A percentile compares a stretch with the other conserved stretches of the same genome.
Evolutionary conservation across 2,329 filamentous ascomycete genomes (phyloP).

Genomic region (Anisogramma anomala): DNA sequence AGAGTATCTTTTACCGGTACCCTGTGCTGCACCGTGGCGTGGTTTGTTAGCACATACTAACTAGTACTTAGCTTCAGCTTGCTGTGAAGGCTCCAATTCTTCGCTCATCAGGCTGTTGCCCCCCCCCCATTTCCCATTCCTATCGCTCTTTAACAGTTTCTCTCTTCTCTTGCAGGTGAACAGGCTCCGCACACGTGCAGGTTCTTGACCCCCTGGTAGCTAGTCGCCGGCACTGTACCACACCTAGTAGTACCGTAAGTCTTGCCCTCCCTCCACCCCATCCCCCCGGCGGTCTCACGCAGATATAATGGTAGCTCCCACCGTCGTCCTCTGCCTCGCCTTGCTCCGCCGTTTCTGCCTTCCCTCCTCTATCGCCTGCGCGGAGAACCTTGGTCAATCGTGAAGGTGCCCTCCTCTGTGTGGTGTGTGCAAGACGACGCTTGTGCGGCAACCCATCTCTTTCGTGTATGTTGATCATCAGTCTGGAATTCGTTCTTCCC

Average conservation of each 20-base stretch:
- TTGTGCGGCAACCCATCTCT: slow-evolving; percentile 14
- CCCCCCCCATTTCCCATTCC: no score
- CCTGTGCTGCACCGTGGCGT: background rate
- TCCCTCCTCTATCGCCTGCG: slow-evolving; percentile 17
- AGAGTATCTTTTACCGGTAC: no score
- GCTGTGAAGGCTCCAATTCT: no score
- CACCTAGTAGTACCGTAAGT: no score
- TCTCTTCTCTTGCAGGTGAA: no score
- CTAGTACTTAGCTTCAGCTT: no score
- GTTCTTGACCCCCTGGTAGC: background rate
- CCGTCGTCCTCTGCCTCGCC: slow-evolving; percentile 22
- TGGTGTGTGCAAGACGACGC: slow-evolving; percentile 7
- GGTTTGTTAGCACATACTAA: no score
- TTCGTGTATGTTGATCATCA: slow-evolving; percentile 6
- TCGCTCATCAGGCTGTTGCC: no score
- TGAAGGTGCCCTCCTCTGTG: slow-evolving; percentile 12
- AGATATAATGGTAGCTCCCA: slow-evolving; percentile 13
- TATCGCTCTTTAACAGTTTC: no score
- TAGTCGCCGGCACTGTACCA: no score
- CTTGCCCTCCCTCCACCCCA: background rate
- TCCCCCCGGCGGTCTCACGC: background rate
- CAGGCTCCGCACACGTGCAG: background rate
- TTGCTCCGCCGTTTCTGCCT: slow-evolving; percentile 18
- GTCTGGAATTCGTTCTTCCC: slow-evolving; percentile 7
- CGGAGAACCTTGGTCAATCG: slow-evolving; percentile 15